Conservation (phyloP, 2,329 filamentous ascomycete species). For the Trichophyton schoenleinii region DNA sequence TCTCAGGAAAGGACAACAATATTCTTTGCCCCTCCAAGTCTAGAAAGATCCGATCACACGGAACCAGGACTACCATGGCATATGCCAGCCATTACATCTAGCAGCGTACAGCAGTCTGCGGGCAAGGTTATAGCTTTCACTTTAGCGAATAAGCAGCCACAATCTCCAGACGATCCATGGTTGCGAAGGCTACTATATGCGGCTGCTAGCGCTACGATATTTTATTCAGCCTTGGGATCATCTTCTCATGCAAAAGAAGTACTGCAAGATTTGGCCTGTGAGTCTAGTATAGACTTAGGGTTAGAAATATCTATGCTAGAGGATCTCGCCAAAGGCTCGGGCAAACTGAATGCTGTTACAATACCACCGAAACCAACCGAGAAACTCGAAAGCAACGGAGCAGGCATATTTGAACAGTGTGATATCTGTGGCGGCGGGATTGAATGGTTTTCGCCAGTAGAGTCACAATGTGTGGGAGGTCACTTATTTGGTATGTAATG, state of each 20-base stretch:
- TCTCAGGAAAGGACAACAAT: slow-evolving; percentile 35
- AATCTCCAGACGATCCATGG: slow-evolving; percentile 14
- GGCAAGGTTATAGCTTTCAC: slow-evolving; percentile 20
- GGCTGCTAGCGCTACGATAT: slow-evolving; percentile 25
- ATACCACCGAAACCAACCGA: slow-evolving; percentile 18
- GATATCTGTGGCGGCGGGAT: slow-evolving; percentile 40
- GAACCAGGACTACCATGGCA: slow-evolving; percentile 12
- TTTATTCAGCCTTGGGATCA: slow-evolving; percentile 17
- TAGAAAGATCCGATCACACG: slow-evolving; percentile 8
- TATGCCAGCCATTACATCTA: slow-evolving; percentile 12
- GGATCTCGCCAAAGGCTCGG: background rate
- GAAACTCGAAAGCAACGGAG: slow-evolving; percentile 16
- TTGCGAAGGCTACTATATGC: slow-evolving; percentile 25
- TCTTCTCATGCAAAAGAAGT: slow-evolving; percentile 17
- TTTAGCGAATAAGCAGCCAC: slow-evolving; percentile 15
- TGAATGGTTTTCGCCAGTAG: slow-evolving; percentile 34
- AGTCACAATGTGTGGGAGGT: slow-evolving; percentile 38
- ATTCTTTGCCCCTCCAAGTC: slow-evolving; percentile 21
- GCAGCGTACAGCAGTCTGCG: slow-evolving; percentile 13
- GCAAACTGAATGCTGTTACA: background rate
- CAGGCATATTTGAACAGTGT: slow-evolving; percentile 36
- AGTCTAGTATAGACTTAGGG: slow-evolving; percentile 20
- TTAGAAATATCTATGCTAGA: slow-evolving; percentile 23
- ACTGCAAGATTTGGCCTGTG: slow-evolving; percentile 19
- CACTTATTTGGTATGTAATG: slow-evolving; percentile 38